Evolutionary conservation across 495 filamentous ascomycete genomes (phyloP).

Genomic region (Sordaria brevicollis): DNA sequence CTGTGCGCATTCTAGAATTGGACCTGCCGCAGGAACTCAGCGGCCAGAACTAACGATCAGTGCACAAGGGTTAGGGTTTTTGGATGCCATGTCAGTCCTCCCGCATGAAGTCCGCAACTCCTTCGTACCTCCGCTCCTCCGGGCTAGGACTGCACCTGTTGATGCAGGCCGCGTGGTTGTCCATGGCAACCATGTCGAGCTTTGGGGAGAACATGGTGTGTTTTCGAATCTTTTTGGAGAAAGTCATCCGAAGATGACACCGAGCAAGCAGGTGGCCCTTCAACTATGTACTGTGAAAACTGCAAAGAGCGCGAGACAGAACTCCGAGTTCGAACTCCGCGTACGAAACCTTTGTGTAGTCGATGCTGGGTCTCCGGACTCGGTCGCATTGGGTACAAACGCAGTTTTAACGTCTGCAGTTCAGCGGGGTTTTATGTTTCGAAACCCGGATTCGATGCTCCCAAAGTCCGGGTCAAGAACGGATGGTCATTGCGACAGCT

Average conservation of each 20-base stretch:
- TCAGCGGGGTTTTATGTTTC: neutral
- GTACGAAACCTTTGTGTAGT: neutral
- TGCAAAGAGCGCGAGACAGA: neutral
- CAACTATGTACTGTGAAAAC: neutral
- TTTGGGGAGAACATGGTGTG: neutral
- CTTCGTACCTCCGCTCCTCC: neutral
- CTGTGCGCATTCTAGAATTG: neutral
- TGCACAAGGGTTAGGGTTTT: neutral
- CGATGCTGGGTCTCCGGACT: neutral
- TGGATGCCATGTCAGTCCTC: neutral
- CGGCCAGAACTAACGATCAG: neutral
- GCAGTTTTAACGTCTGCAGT: neutral
- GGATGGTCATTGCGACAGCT: neutral
- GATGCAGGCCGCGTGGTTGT: neutral
- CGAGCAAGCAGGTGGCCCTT: neutral
- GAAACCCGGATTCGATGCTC: neutral
- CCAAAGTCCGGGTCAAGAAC: neutral
- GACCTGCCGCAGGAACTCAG: neutral
- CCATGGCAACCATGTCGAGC: neutral
- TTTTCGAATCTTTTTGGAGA: neutral
- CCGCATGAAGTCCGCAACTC: neutral
- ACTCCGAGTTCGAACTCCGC: neutral
- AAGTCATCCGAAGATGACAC: neutral
- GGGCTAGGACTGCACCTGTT: neutral
- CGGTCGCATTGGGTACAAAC: neutral